phyloP scores from a whole-genome alignment of 495 filamentous ascomycete genomes.

The Penicillium silybi region DNA sequence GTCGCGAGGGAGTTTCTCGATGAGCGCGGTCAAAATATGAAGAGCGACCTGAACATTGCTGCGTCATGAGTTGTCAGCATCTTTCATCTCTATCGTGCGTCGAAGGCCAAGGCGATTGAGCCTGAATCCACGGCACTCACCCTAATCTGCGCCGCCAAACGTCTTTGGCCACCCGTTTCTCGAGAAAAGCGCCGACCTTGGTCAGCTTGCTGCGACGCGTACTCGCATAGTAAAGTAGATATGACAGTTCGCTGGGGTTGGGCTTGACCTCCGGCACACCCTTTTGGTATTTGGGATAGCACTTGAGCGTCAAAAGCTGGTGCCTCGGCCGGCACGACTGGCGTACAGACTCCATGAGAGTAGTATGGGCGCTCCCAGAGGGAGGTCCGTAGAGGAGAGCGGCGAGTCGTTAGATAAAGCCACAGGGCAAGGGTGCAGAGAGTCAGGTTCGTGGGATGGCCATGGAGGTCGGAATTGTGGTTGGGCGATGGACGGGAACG shows the following conservation, averaged over 20 bases:
- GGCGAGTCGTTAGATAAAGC: background rate
- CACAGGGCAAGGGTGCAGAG: background rate
- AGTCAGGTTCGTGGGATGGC: constrained; percentile 3
- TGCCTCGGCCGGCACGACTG: constrained; percentile 79
- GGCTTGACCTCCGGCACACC: constrained; percentile 85
- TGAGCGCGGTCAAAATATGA: constrained; percentile 79
- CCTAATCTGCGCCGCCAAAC: constrained; percentile 76
- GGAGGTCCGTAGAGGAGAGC: constrained; percentile 5
- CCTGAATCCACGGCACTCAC: constrained; percentile 46
- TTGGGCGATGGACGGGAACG: constrained; percentile 24
- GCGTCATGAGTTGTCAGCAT: constrained; percentile 3
- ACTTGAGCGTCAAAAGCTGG: constrained; percentile 88
- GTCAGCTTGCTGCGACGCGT: constrained; percentile 89
- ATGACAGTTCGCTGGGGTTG: constrained; percentile 90
- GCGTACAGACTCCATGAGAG: constrained; percentile 55
- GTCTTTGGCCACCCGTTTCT: constrained; percentile 84
- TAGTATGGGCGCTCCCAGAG: constrained; percentile 3
- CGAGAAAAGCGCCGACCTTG: constrained; percentile 86
- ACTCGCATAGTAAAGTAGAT: constrained; percentile 91
- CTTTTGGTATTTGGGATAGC: constrained; percentile 86
- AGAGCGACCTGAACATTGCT: constrained; percentile 93
- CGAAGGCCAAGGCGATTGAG: background rate
- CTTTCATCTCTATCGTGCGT: background rate
- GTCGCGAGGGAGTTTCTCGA: constrained; percentile 87
- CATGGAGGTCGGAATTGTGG: constrained; percentile 6